Percentiles rank a stretch among this genome's conserved stretches.
Evolutionary conservation across 1,139 yeast genomes (phyloP).

Genomic region (Ogataea hybrid): DNA sequence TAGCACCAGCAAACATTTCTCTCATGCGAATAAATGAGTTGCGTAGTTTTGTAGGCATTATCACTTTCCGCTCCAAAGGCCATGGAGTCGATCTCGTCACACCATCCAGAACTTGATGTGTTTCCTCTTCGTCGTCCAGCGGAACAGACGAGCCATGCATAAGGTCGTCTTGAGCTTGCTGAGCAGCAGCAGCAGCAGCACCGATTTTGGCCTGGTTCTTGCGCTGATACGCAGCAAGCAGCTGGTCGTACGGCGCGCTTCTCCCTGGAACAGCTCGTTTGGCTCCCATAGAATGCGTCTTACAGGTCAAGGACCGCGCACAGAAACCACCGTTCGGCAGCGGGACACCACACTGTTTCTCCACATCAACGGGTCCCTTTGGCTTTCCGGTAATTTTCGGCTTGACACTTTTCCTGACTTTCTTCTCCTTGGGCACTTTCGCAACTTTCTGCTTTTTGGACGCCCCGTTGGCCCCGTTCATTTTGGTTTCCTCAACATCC

Average conservation of each 20-base stretch:
- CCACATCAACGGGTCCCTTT: constrained; percentile 89
- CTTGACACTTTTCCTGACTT: constrained; percentile 38
- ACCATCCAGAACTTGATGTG: constrained; percentile 91
- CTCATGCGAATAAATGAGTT: constrained; percentile 77
- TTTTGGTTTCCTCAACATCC: constrained; percentile 38
- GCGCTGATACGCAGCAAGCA: constrained; percentile 86
- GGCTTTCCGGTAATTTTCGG: constrained; percentile 56
- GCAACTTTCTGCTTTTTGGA: constrained; percentile 23
- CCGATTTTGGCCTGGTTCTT: constrained; percentile 90
- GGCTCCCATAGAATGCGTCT: constrained; percentile 98
- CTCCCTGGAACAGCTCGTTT: constrained; percentile 94
- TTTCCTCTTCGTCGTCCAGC: constrained; percentile 82
- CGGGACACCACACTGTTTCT: constrained; percentile 95
- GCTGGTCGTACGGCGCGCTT: constrained; percentile 85
- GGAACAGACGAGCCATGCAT: constrained; percentile 41
- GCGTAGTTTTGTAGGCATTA: constrained; percentile 69
- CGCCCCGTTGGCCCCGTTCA: constrained; percentile 15
- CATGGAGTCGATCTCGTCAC: constrained; percentile 75
- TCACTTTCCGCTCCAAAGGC: constrained; percentile 75
- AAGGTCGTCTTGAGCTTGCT: constrained; percentile 43
- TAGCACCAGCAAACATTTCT: constrained; percentile 70
- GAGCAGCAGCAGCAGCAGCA: constrained; percentile 72
- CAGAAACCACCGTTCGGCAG: constrained; percentile 90
- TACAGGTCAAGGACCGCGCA: constrained; percentile 93
- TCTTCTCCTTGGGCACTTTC: constrained; percentile 27